Percentiles rank a stretch among this genome's conserved stretches.
Evolutionary conservation across 2,329 filamentous ascomycete genomes (phyloP).

Genomic region (Curvularia lunata): DNA sequence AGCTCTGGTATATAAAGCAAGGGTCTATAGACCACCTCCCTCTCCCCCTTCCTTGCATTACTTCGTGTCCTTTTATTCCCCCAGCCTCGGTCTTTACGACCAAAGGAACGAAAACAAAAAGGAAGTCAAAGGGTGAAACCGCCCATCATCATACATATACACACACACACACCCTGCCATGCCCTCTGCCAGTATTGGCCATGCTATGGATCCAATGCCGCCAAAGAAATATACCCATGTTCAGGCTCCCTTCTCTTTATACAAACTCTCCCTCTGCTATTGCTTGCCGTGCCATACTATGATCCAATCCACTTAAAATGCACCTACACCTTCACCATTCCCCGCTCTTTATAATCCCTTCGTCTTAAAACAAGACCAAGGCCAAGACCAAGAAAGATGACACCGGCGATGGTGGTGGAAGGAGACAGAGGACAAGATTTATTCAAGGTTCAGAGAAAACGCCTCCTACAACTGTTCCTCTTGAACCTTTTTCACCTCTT

Average conservation of each 20-base stretch:
- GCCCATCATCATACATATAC: background rate
- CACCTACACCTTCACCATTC: too few species aligned
- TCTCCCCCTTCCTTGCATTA: background rate
- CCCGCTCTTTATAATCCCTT: too few species aligned
- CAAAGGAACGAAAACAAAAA: background rate
- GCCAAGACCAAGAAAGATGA: background rate
- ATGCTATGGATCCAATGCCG: background rate
- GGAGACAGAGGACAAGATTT: background rate
- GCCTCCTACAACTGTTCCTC: conserved; percentile 31
- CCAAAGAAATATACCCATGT: too few species aligned
- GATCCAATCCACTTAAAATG: too few species aligned
- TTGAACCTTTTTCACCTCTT: conserved; percentile 31
- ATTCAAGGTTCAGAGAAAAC: conserved; percentile 12
- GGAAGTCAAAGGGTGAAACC: background rate
- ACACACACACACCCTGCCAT: background rate
- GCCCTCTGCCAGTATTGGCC: background rate
- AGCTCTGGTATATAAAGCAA: background rate
- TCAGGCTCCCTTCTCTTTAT: too few species aligned
- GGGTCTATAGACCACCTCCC: background rate
- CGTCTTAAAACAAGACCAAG: background rate
- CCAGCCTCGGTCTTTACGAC: background rate
- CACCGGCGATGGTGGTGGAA: background rate
- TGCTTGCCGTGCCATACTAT: background rate
- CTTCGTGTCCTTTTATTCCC: background rate
- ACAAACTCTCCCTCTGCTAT: background rate